Evolutionary conservation across 352 stramenopile species (phyloP), one percentile per base, ranked within the genome.

Genomic region (Pythium oligandrum): DNA sequence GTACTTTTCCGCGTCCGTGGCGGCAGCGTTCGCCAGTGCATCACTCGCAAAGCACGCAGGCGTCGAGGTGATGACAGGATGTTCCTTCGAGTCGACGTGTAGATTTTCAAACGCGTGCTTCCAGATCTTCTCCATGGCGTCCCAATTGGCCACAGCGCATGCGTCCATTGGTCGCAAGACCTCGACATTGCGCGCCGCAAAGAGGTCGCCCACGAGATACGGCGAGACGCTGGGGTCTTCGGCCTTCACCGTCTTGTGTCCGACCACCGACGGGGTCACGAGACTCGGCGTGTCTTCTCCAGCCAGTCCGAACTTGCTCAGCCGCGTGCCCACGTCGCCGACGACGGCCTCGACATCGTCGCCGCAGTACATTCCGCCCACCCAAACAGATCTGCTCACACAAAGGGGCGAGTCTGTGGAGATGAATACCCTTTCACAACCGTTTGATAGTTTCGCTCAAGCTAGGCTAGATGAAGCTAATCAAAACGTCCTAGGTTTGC

Each of bases 301-400:
- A 9, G 93, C 93, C 57, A 98, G 93, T 30, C 95, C 95, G 70
- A 98, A 98, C 57, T 97, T 97, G 67, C 86, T 91, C 40, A 79
- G 77, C 50, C 86, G 78, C 44, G 84, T 90, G 56, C 92, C 93
- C 11, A 98, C 83, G 53, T 98, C 93, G 45, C 95, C 95, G 56
- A 98, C 92, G 53, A 98, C 91, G 2, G 95, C 94, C 57, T 97
- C 93, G 46, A 97, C 96, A 78, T 98, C 95, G 61, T 98, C 95
- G 44, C 93, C 95, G 68, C 93, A 98, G 73, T 98, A 98, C 93
- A 98, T 42, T 42, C 38, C 38, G 12, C 38, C 17, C 17, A 26
- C 17, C 17, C 17, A 26, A 26, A 26, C 17, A 26, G 17, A 26
- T 26, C 17, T 26, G 17, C 17, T 26, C 17, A 26, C 17, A 26